Evolutionary conservation across 1,284 basidiomycete species (phyloP).

Genomic region (Wallemia hederae): DNA sequence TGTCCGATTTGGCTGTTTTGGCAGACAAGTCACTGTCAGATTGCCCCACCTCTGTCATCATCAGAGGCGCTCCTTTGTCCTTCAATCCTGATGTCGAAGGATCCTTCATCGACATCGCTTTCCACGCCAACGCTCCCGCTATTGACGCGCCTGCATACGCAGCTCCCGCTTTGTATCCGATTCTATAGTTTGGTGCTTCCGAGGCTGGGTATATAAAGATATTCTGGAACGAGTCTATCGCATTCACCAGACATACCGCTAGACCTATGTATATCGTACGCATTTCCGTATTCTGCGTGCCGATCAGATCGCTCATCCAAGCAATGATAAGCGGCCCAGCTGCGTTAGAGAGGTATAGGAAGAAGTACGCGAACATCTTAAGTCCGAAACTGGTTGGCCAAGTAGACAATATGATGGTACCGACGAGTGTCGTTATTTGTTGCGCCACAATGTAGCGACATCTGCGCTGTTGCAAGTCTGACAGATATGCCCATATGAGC

Average conservation of each 20-base stretch:
- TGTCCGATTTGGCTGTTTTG: not conserved
- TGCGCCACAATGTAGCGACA: conserved; percentile 8
- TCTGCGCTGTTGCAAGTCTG: conserved; percentile 8
- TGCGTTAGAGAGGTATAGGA: conserved; percentile 9
- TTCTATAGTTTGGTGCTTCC: conserved; percentile 8
- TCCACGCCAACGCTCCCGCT: conserved; percentile 1
- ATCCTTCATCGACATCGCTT: not conserved
- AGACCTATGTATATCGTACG: conserved; percentile 10
- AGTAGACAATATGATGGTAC: conserved; percentile 8
- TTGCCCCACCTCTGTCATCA: not conserved
- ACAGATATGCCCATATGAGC: conserved; percentile 9
- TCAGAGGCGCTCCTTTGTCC: not conserved
- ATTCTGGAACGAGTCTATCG: conserved; percentile 10
- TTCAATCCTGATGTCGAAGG: not conserved
- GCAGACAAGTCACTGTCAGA: no score
- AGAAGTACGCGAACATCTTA: conserved; percentile 10
- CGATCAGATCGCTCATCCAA: conserved; percentile 10
- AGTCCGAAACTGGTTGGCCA: conserved; percentile 9
- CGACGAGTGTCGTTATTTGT: conserved; percentile 7
- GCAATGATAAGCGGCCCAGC: conserved; percentile 9
- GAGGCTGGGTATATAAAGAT: conserved; percentile 10
- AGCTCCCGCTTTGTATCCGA: conserved; percentile 9
- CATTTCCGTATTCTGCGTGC: not conserved
- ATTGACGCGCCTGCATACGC: conserved; percentile 7
- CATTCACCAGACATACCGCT: conserved; percentile 8